Evolutionary conservation across 805 yeast genomes (phyloP), one percentile per base, ranked within the genome.

Genomic region (Wickerhamiella cacticola): DNA sequence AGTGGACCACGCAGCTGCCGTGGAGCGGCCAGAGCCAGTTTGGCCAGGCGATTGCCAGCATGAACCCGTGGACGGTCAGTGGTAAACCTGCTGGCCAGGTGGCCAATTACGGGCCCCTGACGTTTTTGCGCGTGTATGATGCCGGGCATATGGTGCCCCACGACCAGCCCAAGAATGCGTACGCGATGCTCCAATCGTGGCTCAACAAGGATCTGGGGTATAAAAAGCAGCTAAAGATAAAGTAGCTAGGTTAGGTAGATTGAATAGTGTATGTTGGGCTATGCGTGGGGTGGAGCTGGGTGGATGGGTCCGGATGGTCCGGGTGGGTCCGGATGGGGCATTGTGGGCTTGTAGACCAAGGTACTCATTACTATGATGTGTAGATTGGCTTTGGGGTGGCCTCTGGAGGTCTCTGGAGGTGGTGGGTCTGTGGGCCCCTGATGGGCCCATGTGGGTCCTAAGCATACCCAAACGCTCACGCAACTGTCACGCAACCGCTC

Each of bases 121-220:
- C 94, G 3, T 86, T 82, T 66, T 70, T 85, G 59, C 74, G 94
- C 61, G 72, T 86, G 35, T 81, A 64, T 55, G 82, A 78, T 53
- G 95, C 89, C 33, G 95, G 95, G 9, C 96, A 86, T 64, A 82
- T 86, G 95, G 94, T 85, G 54, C 94, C 95, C 25, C 80, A 72
- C 57, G 89, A 86, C 64, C 89, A 84, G 67, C 94, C 94, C 7
- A 80, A 73, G 56, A 73, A 73, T 54, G 69, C 92, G 1, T 70
- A 79, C 56, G 74, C 75, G 29, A 75, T 85, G 80, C 71, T 82
- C 18, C 79, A 82, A 66, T 68, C 77, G 55, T 85, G 95, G 95
- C 63, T 85, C 24, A 15, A 42, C 12, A 48, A 48, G 24, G 47
- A 44, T 28, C 7, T 26, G 16, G 45, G 35, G 15, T 41, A 18